phyloP scores from a whole-genome alignment of 352 stramenopile genomes.

The Phytophthora fragariaefolia region DNA sequence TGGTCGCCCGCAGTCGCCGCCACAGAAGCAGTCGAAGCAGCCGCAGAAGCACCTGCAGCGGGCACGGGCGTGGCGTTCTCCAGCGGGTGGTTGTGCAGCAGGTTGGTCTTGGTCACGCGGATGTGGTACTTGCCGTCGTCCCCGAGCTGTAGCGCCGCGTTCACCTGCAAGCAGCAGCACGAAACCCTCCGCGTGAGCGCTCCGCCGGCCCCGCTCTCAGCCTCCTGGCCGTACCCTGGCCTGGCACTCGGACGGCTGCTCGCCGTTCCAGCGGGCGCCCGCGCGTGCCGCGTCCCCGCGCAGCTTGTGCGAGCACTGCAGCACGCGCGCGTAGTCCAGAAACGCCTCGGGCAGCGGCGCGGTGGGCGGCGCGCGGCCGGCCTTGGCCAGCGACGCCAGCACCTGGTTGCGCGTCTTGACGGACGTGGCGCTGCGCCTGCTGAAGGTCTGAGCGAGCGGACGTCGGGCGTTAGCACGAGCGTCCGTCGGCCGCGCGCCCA shows the following conservation, averaged over 20 bases:
- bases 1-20: neutral
- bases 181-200: no score
- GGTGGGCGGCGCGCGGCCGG: constrained; percentile 9
- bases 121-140: constrained; percentile 33
- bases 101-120: constrained; percentile 32
- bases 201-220: no score
- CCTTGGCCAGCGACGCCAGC: constrained; percentile 26
- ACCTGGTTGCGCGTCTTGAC: constrained; percentile 45
- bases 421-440: constrained; percentile 27
- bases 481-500: no score
- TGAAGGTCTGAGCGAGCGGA: constrained; percentile 41
- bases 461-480: neutral
- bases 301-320: constrained; percentile 38
- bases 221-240: constrained; percentile 20
- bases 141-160: constrained; percentile 36
- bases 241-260: constrained; percentile 38
- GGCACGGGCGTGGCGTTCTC: neutral
- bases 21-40: neutral
- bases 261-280: constrained; percentile 28
- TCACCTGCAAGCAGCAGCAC: constrained; percentile 26
- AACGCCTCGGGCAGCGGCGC: constrained; percentile 36
- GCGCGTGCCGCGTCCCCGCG: constrained; percentile 3
- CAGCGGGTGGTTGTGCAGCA: constrained; percentile 43
- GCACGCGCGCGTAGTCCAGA: constrained; percentile 40
- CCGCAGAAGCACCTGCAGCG: neutral